phyloP scores from a whole-genome alignment of 208 protist species.

The Trypanosoma theileri region DNA sequence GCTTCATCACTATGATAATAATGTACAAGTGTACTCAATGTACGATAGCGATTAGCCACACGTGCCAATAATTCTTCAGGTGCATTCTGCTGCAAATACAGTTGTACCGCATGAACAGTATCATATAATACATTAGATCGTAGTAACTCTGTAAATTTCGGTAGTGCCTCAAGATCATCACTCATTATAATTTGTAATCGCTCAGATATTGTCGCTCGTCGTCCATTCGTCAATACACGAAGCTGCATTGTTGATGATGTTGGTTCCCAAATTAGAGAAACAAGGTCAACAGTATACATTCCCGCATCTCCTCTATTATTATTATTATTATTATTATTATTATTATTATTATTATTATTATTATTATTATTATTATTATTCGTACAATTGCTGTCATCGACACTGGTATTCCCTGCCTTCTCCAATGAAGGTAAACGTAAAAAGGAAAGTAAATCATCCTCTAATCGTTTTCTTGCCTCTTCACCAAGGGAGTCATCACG shows the following conservation, averaged over 20 bases:
- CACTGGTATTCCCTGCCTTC: slow-evolving; percentile 33
- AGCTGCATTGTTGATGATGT: slow-evolving; percentile 61
- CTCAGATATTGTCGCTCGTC: slow-evolving; percentile 31
- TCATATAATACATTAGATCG: slow-evolving; percentile 33
- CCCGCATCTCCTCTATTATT: not conserved
- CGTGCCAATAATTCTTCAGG: slow-evolving; percentile 28
- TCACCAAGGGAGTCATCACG: slow-evolving; percentile 26
- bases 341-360: slow-evolving; percentile 21
- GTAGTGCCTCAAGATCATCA: slow-evolving; percentile 41
- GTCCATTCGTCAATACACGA: slow-evolving; percentile 72
- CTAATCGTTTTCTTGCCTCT: slow-evolving; percentile 41
- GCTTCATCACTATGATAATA: slow-evolving; percentile 65
- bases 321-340: slow-evolving; percentile 12
- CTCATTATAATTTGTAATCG: slow-evolving; percentile 20
- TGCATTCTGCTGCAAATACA: slow-evolving; percentile 28
- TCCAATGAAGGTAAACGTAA: slow-evolving; percentile 50
- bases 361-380: not conserved
- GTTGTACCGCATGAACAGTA: slow-evolving; percentile 37
- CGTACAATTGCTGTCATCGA: not conserved
- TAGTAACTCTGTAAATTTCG: slow-evolving; percentile 46
- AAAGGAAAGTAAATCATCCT: slow-evolving; percentile 60
- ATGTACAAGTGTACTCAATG: slow-evolving; percentile 55
- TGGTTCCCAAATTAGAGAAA: slow-evolving; percentile 23
- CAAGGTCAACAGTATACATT: not conserved
- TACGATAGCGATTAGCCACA: slow-evolving; percentile 50